These are phyloP conservation scores for Mucor circinelloides DNA, from an alignment of 371 early-diverging fungal species.

Conservation along the genomic window DNA sequence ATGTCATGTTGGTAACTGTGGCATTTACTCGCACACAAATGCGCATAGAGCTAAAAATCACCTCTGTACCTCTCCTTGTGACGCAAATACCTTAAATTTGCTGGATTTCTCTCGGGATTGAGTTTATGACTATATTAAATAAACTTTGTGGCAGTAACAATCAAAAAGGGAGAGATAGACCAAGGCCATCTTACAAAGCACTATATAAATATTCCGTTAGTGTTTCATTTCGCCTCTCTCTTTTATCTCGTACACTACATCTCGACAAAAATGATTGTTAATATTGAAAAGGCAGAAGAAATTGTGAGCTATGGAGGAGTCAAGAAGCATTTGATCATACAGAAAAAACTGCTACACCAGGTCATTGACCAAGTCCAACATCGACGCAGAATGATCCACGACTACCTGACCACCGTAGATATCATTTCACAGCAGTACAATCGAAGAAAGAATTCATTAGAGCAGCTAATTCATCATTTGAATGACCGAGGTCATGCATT, in stretches of 20 bases:
- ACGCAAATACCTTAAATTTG: slow-evolving; percentile 10
- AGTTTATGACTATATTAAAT: slow-evolving; percentile 12
- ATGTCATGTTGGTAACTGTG: background rate
- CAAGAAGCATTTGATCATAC: background rate
- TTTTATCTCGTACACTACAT: slow-evolving; percentile 2
- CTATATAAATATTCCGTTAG: slow-evolving; percentile 21
- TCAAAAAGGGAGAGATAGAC: background rate
- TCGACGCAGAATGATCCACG: background rate
- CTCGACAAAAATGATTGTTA: slow-evolving; percentile 5
- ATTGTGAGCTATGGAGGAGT: background rate
- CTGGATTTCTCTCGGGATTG: slow-evolving; percentile 6
- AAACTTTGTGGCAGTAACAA: slow-evolving; percentile 2
- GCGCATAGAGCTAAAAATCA: background rate
- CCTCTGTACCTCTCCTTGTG: background rate
- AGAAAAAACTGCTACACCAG: slow-evolving; percentile 7
- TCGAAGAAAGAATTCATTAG: background rate
- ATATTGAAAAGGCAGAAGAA: slow-evolving; percentile 20
- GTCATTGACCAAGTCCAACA: slow-evolving; percentile 12
- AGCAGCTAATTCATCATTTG: slow-evolving; percentile 10
- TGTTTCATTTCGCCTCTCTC: background rate
- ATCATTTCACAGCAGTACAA: slow-evolving; percentile 5
- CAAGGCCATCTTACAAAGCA: background rate
- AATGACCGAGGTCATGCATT: slow-evolving; percentile 10
- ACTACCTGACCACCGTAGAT: slow-evolving; percentile 3
- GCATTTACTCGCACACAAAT: background rate